A percentile compares a stretch with the other conserved stretches of the same genome.
Evolutionary conservation across 1,284 basidiomycete species (phyloP).

Genomic region (Rhodofomes roseus): DNA sequence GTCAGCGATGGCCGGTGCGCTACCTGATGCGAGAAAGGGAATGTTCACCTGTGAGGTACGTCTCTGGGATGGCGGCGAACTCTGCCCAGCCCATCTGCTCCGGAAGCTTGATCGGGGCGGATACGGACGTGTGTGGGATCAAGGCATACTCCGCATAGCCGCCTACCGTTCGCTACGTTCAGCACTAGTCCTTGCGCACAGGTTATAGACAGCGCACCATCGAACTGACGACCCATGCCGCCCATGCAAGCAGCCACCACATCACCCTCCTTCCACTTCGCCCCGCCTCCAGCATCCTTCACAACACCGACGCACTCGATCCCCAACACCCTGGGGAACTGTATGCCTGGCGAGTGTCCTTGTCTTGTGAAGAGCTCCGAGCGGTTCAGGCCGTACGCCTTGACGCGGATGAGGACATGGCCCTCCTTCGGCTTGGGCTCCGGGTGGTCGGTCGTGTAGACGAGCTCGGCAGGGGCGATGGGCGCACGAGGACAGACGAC

Average conservation of each 20-base stretch:
- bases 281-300: constrained; percentile 6
- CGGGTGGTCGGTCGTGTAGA: constrained; percentile 9
- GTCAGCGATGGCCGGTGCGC: background rate
- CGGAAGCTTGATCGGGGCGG: constrained; percentile 6
- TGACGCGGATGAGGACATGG: constrained; percentile 10
- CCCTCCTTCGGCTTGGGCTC: constrained; percentile 4
- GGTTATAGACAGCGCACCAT: constrained; percentile 1
- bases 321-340: constrained; percentile 8
- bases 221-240: constrained; percentile 9
- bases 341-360: constrained; percentile 8
- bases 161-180: background rate
- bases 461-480: constrained; percentile 8
- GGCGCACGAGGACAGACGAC: constrained; percentile 8
- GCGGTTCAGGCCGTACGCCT: constrained; percentile 10
- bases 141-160: constrained; percentile 9
- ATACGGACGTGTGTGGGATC: constrained; percentile 8
- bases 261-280: constrained; percentile 9
- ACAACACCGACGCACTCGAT: constrained; percentile 10
- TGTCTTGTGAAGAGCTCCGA: constrained; percentile 11
- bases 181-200: background rate
- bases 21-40: background rate
- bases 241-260: constrained; percentile 9
- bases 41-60: constrained; percentile 7
- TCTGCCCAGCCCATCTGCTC: constrained; percentile 7
- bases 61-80: constrained; percentile 10